Percentiles rank a stretch among this genome's conserved stretches.
phyloP scores from a whole-genome alignment of 2,329 filamentous ascomycete species.

The Colletotrichum sidae region DNA sequence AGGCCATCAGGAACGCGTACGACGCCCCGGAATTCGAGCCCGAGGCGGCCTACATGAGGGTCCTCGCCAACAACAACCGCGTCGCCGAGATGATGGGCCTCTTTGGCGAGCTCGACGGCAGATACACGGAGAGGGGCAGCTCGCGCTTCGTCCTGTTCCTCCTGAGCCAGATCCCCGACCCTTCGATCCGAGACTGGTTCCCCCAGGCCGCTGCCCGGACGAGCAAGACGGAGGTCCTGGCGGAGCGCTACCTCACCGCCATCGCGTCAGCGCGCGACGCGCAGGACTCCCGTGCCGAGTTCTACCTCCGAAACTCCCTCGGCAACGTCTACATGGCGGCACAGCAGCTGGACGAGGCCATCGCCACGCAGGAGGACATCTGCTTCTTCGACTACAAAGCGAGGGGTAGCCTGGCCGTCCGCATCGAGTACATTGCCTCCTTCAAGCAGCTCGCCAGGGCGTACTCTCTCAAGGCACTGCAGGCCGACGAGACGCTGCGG shows the following conservation, averaged over 20 bases:
- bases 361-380: constrained; percentile 50
- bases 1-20: constrained; percentile 47
- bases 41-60: constrained; percentile 50
- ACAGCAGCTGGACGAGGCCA: constrained; percentile 48
- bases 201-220: constrained; percentile 53
- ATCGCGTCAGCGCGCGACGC: constrained; percentile 47
- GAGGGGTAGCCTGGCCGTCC: constrained; percentile 52
- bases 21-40: constrained; percentile 50
- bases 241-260: constrained; percentile 45
- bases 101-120: constrained; percentile 47
- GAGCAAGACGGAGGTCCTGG: constrained; percentile 45
- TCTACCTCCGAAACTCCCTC: constrained; percentile 52
- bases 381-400: constrained; percentile 52
- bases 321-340: constrained; percentile 50
- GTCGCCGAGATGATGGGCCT: constrained; percentile 50
- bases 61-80: constrained; percentile 51
- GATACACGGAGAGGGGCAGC: constrained; percentile 41
- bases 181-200: constrained; percentile 51
- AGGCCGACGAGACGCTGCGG: constrained; percentile 22
- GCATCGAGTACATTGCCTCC: constrained; percentile 53
- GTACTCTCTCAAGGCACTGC: constrained; percentile 42
- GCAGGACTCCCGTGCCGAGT: constrained; percentile 50
- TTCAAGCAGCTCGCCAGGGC: constrained; percentile 53
- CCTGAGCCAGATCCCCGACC: constrained; percentile 47
- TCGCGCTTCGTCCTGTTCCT: constrained; percentile 50